These are phyloP conservation scores for Podospora australis DNA, from an alignment of 495 filamentous ascomycete genomes.

Conservation along the genomic window DNA sequence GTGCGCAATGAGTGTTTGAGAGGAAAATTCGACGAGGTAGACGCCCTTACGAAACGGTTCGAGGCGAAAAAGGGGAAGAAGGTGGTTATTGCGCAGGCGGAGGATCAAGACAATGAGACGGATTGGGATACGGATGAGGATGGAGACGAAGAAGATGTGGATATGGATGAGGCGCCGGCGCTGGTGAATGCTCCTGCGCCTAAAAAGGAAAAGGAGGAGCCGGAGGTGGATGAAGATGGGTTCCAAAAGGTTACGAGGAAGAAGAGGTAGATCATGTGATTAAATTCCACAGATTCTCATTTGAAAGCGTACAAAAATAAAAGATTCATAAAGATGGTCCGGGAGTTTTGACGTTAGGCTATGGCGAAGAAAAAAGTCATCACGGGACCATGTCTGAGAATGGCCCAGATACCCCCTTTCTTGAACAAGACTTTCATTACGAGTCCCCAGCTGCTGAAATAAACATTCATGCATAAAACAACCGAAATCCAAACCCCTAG, in stretches of 20 bases:
- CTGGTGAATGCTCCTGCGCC: conserved; percentile 44
- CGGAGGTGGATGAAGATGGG: conserved; percentile 86
- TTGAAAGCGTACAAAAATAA: too few species aligned
- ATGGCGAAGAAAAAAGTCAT: not conserved
- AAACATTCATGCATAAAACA: too few species aligned
- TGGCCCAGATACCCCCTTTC: too few species aligned
- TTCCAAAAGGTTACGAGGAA: conserved; percentile 83
- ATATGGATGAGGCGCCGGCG: conserved; percentile 69
- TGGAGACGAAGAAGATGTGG: conserved; percentile 54
- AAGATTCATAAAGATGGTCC: not conserved
- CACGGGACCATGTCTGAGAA: too few species aligned
- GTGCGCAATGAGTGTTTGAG: conserved; percentile 52
- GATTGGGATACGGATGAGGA: conserved; percentile 49
- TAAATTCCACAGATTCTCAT: too few species aligned
- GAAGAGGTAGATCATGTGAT: conserved; percentile 56
- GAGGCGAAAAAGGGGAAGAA: conserved; percentile 50
- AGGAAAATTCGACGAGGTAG: conserved; percentile 63
- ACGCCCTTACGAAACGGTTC: conserved; percentile 61
- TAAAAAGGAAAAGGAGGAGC: conserved; percentile 57
- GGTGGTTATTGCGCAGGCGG: conserved; percentile 52
- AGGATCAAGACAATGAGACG: conserved; percentile 54
- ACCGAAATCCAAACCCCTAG: too few species aligned
- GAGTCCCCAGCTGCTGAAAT: too few species aligned
- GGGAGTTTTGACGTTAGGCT: not conserved
- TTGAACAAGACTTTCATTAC: too few species aligned